Conservation (phyloP, 192 early-diverging fungal species). For the Radiomyces spectabilis region DNA sequence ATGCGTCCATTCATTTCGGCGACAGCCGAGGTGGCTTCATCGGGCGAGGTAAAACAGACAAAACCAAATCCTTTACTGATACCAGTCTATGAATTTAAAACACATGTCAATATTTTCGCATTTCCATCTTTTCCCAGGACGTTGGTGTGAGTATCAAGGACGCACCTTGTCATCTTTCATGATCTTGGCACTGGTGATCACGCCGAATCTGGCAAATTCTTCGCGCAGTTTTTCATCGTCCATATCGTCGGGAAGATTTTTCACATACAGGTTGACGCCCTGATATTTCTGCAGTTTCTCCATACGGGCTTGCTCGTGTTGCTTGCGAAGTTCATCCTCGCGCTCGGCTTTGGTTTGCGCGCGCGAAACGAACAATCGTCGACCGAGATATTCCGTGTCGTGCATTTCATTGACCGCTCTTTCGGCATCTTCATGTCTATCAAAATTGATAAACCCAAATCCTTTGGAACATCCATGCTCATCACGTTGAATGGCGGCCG, state of each 20-base stretch:
- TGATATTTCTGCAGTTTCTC: slow-evolving; percentile 87
- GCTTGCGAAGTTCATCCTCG: slow-evolving; percentile 77
- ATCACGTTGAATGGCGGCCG: slow-evolving; percentile 58
- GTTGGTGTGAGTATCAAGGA: too few relatives aligned
- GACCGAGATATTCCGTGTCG: slow-evolving; percentile 71
- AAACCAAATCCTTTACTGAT: slow-evolving; percentile 89
- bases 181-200: slow-evolving; percentile 85
- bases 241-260: slow-evolving; percentile 83
- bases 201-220: slow-evolving; percentile 82
- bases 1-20: slow-evolving; percentile 88
- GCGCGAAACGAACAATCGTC: slow-evolving; percentile 79
- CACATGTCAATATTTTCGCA: not conserved
- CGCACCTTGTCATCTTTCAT: slow-evolving; percentile 86
- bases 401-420: slow-evolving; percentile 76
- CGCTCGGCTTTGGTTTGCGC: slow-evolving; percentile 91
- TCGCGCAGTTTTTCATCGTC: slow-evolving; percentile 79
- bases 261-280: slow-evolving; percentile 89
- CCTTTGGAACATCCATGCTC: slow-evolving; percentile 68
- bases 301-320: slow-evolving; percentile 73
- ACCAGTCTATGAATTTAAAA: slow-evolving; percentile 5
- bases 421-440: slow-evolving; percentile 65
- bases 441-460: slow-evolving; percentile 90
- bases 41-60: slow-evolving; percentile 85
- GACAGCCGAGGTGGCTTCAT: slow-evolving; percentile 86
- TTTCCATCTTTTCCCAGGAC: not conserved